Conservation (phyloP, 73 alveolate genomes). For the Tetrahymena borealis region DNA sequence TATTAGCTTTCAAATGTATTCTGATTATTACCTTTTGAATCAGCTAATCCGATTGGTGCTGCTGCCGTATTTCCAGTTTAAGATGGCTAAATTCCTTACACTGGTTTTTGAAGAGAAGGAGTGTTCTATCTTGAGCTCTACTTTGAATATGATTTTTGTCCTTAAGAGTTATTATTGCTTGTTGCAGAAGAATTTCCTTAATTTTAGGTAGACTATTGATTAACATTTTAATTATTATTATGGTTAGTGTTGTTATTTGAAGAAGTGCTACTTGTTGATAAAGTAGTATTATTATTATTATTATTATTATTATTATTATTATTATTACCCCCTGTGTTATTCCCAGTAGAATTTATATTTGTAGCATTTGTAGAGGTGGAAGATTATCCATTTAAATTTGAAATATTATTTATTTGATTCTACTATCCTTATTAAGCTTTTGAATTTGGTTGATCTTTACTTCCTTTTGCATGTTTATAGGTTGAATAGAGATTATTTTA, state of each 20-base stretch:
- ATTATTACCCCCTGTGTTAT: background rate
- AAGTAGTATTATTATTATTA: background rate
- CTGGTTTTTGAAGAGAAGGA: background rate
- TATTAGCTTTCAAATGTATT: background rate
- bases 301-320: no score
- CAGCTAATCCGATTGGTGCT: background rate
- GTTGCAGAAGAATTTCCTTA: no score
- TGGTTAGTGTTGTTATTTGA: background rate
- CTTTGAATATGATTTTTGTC: no score
- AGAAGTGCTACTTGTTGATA: background rate
- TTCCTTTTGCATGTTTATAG: background rate
- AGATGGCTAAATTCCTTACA: background rate
- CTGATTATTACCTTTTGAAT: background rate
- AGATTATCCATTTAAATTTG: background rate
- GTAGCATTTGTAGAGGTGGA: background rate
- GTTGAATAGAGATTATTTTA: background rate
- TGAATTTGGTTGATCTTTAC: no score
- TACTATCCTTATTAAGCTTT: background rate
- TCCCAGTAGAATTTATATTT: background rate
- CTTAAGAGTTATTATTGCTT: no score
- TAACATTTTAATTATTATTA: background rate
- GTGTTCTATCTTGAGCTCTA: background rate
- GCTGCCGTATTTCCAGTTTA: background rate
- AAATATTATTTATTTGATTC: background rate
- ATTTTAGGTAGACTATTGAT: no score